Evolutionary conservation across 2,329 filamentous ascomycete genomes (phyloP).

Genomic region (Phialemonium atrogriseum): DNA sequence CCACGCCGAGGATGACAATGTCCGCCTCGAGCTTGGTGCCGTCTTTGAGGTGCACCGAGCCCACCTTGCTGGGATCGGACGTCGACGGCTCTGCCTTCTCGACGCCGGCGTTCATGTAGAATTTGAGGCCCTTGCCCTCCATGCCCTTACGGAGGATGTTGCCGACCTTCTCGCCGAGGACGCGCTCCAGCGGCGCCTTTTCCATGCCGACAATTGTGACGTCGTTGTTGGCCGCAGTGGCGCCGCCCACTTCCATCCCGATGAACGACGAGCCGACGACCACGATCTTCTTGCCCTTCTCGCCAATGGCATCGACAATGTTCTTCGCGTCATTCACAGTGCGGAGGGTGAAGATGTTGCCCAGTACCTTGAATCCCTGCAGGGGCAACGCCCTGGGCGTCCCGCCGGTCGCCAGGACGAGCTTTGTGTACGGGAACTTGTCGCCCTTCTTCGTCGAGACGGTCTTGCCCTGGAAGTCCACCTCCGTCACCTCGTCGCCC

Average conservation of each 20-base stretch:
- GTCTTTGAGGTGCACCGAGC: slow-evolving; percentile 74
- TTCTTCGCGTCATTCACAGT: slow-evolving; percentile 67
- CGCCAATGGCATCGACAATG: slow-evolving; percentile 72
- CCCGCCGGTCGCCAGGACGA: slow-evolving; percentile 85
- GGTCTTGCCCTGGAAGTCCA: slow-evolving; percentile 68
- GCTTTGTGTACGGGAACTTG: slow-evolving; percentile 71
- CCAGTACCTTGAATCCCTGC: slow-evolving; percentile 75
- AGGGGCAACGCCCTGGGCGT: slow-evolving; percentile 68
- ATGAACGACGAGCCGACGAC: slow-evolving; percentile 93
- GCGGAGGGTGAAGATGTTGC: slow-evolving; percentile 81
- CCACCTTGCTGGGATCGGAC: slow-evolving; percentile 63
- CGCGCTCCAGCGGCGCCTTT: slow-evolving; percentile 70
- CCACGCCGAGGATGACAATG: slow-evolving; percentile 84
- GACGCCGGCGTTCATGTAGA: slow-evolving; percentile 72
- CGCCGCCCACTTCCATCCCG: slow-evolving; percentile 93
- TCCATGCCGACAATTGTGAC: slow-evolving; percentile 90
- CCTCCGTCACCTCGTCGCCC: slow-evolving; percentile 55
- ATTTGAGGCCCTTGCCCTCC: slow-evolving; percentile 83
- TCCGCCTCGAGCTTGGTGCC: slow-evolving; percentile 80
- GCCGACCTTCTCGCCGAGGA: slow-evolving; percentile 78
- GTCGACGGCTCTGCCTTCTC: slow-evolving; percentile 71
- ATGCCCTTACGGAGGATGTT: slow-evolving; percentile 69
- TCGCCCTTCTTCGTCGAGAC: slow-evolving; percentile 69
- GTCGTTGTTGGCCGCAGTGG: slow-evolving; percentile 68
- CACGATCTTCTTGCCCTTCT: slow-evolving; percentile 84